Evolutionary conservation across 1,284 basidiomycete species (phyloP).

Genomic region (Microbotryomycetes sp.): DNA sequence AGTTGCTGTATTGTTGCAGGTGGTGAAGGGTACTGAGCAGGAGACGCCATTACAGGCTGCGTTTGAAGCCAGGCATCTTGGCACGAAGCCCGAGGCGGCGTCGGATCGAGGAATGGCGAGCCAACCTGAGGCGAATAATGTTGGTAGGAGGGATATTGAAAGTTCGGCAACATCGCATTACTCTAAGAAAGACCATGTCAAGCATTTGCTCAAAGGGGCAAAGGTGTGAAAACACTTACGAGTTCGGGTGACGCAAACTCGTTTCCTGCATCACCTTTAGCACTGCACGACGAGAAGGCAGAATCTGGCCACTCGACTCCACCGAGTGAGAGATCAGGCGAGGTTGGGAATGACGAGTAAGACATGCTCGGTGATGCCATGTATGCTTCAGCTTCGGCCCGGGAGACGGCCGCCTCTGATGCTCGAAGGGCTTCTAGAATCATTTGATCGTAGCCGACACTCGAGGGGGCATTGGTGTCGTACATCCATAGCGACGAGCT

Average conservation of each 20-base stretch:
- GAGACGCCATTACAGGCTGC: neutral
- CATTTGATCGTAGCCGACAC: neutral
- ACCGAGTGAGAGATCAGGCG: neutral
- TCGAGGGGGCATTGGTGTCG: too few species aligned
- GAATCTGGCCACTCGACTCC: neutral
- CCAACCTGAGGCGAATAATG: too few species aligned
- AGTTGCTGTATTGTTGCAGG: neutral
- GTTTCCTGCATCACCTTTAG: too few species aligned
- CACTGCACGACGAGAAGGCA: too few species aligned
- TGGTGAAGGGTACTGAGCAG: neutral
- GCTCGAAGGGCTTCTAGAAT: neutral
- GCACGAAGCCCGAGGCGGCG: neutral
- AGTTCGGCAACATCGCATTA: too few species aligned
- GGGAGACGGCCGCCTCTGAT: neutral
- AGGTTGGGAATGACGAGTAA: neutral
- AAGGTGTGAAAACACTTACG: too few species aligned
- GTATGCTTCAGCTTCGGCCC: neutral
- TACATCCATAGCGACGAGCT: neutral
- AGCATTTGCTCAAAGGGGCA: too few species aligned
- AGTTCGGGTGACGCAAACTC: too few species aligned
- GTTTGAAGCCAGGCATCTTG: neutral
- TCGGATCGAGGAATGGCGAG: neutral
- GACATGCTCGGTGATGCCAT: neutral
- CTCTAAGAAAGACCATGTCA: too few species aligned
- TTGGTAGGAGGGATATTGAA: too few species aligned